These are phyloP conservation scores for Echinosophora koreensis DNA, from an alignment of 306 rosid genomes.

Conservation along the genomic window DNA sequence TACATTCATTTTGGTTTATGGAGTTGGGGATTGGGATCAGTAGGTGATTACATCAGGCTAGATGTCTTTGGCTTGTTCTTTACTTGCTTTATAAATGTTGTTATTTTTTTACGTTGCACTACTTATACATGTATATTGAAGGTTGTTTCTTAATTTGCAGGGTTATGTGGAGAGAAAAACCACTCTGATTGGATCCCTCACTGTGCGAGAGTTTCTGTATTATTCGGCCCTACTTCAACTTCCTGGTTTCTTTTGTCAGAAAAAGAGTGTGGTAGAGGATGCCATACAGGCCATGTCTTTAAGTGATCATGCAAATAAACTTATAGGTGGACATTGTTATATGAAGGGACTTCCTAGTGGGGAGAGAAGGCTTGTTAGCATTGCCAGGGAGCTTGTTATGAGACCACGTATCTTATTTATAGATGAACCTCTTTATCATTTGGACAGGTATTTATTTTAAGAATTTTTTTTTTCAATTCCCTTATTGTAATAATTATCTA, in stretches of 20 bases:
- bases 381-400: conserved; percentile 98
- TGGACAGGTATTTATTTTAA: conserved; percentile 74
- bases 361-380: conserved; percentile 91
- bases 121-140: conserved; percentile 25
- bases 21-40: conserved; percentile 32
- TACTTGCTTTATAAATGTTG: conserved; percentile 8
- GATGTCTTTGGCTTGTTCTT: conserved; percentile 11
- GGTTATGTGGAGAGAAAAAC: conserved; percentile 96
- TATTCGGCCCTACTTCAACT: conserved; percentile 95
- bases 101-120: conserved; percentile 12
- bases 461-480: neutral
- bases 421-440: conserved; percentile 96
- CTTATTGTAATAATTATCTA: conserved; percentile 23
- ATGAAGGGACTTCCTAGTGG: conserved; percentile 99
- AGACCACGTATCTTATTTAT: conserved; percentile 92
- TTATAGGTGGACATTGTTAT: conserved; percentile 94
- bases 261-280: conserved; percentile 92
- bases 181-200: conserved; percentile 91
- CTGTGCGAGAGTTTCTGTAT: conserved; percentile 91
- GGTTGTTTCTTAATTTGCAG: conserved; percentile 55
- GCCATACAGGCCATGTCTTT: conserved; percentile 96
- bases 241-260: conserved; percentile 97
- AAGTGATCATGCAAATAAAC: conserved; percentile 88
- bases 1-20: neutral
- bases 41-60: conserved; percentile 1